Conservation (phyloP, 148 eudicot genomes). For the Fagopyrum esculentum region DNA sequence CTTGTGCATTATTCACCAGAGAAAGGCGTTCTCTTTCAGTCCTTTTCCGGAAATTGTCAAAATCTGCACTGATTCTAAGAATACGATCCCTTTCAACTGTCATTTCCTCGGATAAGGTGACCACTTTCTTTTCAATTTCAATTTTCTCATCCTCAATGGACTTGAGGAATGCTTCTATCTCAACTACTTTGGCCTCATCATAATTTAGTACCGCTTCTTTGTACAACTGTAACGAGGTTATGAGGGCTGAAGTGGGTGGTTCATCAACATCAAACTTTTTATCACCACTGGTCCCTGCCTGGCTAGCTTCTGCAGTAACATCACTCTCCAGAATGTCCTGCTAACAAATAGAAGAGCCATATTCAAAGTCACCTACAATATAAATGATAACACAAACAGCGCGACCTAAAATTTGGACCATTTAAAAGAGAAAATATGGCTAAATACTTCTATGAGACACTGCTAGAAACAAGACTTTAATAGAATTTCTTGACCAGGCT, state of each 20-base stretch:
- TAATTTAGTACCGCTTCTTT: conserved; percentile 63
- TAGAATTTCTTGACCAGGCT: neutral
- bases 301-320: conserved; percentile 22
- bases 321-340: conserved; percentile 45
- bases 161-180: conserved; percentile 49
- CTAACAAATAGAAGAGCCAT: conserved; percentile 15
- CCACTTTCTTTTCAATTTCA: conserved; percentile 43
- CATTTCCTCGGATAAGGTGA: conserved; percentile 44
- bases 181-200: conserved; percentile 51
- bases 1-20: conserved; percentile 65
- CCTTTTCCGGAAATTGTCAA: conserved; percentile 84
- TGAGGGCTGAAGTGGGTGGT: conserved; percentile 33
- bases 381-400: neutral
- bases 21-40: conserved; percentile 71
- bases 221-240: conserved; percentile 40
- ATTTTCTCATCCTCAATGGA: conserved; percentile 62
- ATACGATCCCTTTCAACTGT: conserved; percentile 52
- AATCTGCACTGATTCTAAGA: conserved; percentile 79
- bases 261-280: conserved; percentile 33
- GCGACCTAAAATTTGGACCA: neutral
- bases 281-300: conserved; percentile 33
- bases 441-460: neutral
- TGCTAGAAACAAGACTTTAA: neutral
- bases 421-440: neutral
- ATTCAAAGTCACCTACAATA: conserved; percentile 2